Evolutionary conservation across 78 protist species (phyloP).

Genomic region (Trichosphaerium sp.): DNA sequence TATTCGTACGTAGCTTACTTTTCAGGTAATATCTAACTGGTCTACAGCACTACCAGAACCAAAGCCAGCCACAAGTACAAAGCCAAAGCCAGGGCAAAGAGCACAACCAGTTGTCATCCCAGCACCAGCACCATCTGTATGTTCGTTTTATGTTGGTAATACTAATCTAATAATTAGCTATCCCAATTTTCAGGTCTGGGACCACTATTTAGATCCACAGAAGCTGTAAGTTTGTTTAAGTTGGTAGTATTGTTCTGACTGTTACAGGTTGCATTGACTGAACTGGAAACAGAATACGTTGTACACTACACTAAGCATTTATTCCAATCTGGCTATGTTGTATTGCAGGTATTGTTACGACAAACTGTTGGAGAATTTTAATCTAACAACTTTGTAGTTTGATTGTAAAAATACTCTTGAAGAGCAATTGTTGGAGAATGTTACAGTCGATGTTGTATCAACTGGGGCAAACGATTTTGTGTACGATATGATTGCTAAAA

Average conservation of each 20-base stretch:
- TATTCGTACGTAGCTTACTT: neutral
- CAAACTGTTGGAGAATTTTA: neutral
- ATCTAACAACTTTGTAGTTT: constrained; percentile 44
- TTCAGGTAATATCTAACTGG: neutral
- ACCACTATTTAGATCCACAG: constrained; percentile 29
- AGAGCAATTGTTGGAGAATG: constrained; percentile 61
- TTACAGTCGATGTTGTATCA: constrained; percentile 47
- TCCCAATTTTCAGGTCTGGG: constrained; percentile 73
- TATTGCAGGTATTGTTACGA: neutral
- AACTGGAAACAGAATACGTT: constrained; percentile 86
- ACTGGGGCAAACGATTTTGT: neutral
- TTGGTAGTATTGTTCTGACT: constrained; percentile 8
- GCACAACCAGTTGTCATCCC: neutral
- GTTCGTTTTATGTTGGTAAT: constrained; percentile 17
- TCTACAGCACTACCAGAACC: neutral
- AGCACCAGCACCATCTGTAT: neutral
- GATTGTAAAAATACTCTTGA: constrained; percentile 73
- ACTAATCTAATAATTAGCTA: too few species aligned
- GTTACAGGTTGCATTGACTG: constrained; percentile 73
- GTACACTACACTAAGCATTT: constrained; percentile 77
- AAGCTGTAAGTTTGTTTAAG: neutral
- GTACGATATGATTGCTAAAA: too few species aligned
- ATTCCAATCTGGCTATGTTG: constrained; percentile 5
- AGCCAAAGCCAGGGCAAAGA: neutral
- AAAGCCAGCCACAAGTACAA: constrained; percentile 7